Base-by-base conservation (phyloP, 352 stramenopile species). In the Globisporangium recalcitrans region DNA sequence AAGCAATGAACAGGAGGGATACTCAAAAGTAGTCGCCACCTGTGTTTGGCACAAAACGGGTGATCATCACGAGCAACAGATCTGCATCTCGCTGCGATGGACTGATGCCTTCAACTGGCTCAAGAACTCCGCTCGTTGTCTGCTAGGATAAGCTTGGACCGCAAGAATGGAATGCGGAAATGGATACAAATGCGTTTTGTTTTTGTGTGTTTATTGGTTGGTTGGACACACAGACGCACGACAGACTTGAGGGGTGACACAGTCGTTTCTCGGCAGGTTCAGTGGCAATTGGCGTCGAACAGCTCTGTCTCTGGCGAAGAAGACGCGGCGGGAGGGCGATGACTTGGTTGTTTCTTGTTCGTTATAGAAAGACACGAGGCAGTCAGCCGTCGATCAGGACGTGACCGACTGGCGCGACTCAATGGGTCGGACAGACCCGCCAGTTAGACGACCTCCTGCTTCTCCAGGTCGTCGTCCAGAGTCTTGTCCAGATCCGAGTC, bases 401-500 rank as follows among this genome's bases (percentile, higher is more conserved):
- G 6, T n/a, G 14, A 42, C n/a, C 14, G 9, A 14, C 4, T 38
- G 32, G 32, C 36, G 13, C n/a, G 36, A n/a, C 36, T 42, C 36
- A 19, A 42, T 42, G 46, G 46, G 31, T 8, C n/a, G n/a, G 38
- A 55, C 26, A 11, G 14, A 38, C n/a, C n/a, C n/a, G 40, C 5
- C 2, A 14, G 21, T 70, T 71, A 90, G 2, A 85, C 80, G 52
- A 70, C 77, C 54, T 65, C 65, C 29, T 69, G 73, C 65, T 87
- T 80, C 49, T 85, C 74, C 24, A 64, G 63, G 58, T 88, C 75
- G 32, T 91, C 79, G 48, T 89, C 77, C 31, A 85, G 73, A 31
- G 71, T 77, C 70, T 90, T 89, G 48, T 42, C 36, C 36, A 42
- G 14, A 14, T 42, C 36, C 10, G 36, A n/a, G 14, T 42, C 36